phyloP scores from a whole-genome alignment of 148 eudicot genomes.

The Amaranthus cruentus region DNA sequence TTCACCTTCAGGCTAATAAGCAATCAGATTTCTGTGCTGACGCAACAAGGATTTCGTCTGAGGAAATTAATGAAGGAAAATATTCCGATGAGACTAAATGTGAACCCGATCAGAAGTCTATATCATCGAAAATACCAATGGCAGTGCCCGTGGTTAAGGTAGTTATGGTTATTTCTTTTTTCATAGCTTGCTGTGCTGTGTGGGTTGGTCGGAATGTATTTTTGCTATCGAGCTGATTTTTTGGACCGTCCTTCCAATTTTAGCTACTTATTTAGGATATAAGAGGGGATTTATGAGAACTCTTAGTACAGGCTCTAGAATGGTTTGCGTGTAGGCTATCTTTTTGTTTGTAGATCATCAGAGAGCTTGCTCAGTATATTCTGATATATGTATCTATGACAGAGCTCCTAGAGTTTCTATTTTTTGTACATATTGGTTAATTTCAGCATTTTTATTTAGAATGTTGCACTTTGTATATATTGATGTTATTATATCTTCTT shows the following conservation, averaged over 20 bases:
- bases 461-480: too few relatives aligned
- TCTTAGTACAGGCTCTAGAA: conserved; percentile 24
- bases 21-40: conserved; percentile 2
- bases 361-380: conserved; percentile 10
- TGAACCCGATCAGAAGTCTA: background rate
- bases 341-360: conserved; percentile 9
- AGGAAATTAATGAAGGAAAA: conserved; percentile 17
- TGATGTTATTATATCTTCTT: too few relatives aligned
- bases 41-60: background rate
- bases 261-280: conserved; percentile 12
- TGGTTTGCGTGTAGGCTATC: conserved; percentile 22
- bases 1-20: conserved; percentile 40
- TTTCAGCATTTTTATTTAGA: background rate
- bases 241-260: conserved; percentile 6
- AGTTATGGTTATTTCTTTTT: conserved; percentile 36
- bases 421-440: conserved; percentile 18
- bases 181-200: conserved; percentile 33
- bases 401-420: background rate
- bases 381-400: background rate
- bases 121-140: conserved; percentile 3
- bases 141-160: conserved; percentile 32
- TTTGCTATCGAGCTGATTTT: conserved; percentile 18
- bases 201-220: conserved; percentile 25
- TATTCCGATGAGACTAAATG: background rate
- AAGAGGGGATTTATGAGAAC: conserved; percentile 6